These are phyloP conservation scores for Fusarium ambrosium DNA, from an alignment of 2,329 filamentous ascomycete genomes.

Conservation along the genomic window DNA sequence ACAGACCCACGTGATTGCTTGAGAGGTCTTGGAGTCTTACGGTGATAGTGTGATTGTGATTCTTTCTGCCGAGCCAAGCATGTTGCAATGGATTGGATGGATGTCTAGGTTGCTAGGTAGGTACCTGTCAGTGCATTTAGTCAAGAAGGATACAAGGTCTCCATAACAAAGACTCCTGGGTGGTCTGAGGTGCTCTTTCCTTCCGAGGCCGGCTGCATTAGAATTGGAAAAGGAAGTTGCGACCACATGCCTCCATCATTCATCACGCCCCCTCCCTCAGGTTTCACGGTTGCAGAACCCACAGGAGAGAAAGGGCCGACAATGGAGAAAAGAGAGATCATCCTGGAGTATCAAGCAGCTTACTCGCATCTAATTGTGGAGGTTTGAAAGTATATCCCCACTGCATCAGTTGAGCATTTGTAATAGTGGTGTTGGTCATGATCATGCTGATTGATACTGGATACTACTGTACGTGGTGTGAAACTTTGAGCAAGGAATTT, in stretches of 20 bases:
- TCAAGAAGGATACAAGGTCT: neutral
- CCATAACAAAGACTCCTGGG: neutral
- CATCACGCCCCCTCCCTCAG: conserved; percentile 2
- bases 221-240: conserved; percentile 19
- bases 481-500: neutral
- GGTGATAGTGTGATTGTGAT: conserved; percentile 26
- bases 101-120: neutral
- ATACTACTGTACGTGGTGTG: neutral
- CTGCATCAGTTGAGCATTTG: conserved; percentile 5
- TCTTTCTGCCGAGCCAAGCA: conserved; percentile 24
- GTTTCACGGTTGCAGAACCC: conserved; percentile 15
- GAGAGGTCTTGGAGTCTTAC: conserved; percentile 32
- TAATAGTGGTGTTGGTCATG: conserved; percentile 4
- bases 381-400: neutral
- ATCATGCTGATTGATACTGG: neutral
- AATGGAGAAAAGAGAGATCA: conserved; percentile 12
- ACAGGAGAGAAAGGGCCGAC: neutral
- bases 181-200: conserved; percentile 25
- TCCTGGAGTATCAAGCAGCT: neutral
- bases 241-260: conserved; percentile 10
- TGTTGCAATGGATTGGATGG: neutral
- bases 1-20: conserved; percentile 40
- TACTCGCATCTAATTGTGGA: neutral
- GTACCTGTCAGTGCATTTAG: neutral
- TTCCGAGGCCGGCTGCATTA: conserved; percentile 30